Evolutionary conservation across 768 basidiomycete genomes (phyloP).

Genomic region (Strobilomyces confusus): DNA sequence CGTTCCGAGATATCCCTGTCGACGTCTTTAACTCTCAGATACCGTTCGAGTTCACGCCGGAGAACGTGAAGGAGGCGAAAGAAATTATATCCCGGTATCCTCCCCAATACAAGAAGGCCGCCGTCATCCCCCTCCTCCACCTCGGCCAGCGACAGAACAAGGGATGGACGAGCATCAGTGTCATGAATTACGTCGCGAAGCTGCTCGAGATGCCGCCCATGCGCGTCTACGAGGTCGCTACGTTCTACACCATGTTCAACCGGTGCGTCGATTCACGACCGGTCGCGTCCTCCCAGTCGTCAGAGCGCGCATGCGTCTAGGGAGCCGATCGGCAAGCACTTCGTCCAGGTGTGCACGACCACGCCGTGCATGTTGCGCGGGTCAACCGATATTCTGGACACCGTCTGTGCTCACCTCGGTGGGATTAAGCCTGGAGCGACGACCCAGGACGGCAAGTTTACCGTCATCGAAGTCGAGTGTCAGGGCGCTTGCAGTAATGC

Average conservation of each 20-base stretch:
- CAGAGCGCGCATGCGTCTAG: constrained; percentile 35
- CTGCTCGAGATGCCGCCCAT: constrained; percentile 93
- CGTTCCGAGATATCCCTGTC: not conserved
- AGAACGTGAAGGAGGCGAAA: constrained; percentile 80
- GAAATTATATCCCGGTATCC: constrained; percentile 94
- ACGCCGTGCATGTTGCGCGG: constrained; percentile 97
- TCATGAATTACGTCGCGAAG: constrained; percentile 98
- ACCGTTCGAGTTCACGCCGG: constrained; percentile 78
- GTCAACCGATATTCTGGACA: constrained; percentile 84
- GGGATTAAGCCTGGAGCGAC: constrained; percentile 85
- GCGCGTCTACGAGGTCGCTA: constrained; percentile 99
- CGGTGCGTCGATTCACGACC: constrained; percentile 48
- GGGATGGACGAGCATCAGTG: constrained; percentile 96
- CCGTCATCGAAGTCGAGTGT: constrained; percentile 97
- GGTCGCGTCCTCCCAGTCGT: not conserved
- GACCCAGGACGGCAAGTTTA: constrained; percentile 96
- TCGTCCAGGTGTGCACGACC: constrained; percentile 98
- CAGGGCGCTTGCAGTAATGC: constrained; percentile 98
- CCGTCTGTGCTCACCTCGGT: constrained; percentile 78
- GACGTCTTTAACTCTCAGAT: constrained; percentile 48
- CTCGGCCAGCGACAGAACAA: constrained; percentile 97
- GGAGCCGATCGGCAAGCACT: constrained; percentile 90
- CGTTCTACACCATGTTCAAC: constrained; percentile 99
- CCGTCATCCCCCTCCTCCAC: constrained; percentile 94
- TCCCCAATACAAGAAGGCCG: constrained; percentile 97